phyloP scores from a whole-genome alignment of 805 yeast genomes.

The Candida nanaspora region DNA sequence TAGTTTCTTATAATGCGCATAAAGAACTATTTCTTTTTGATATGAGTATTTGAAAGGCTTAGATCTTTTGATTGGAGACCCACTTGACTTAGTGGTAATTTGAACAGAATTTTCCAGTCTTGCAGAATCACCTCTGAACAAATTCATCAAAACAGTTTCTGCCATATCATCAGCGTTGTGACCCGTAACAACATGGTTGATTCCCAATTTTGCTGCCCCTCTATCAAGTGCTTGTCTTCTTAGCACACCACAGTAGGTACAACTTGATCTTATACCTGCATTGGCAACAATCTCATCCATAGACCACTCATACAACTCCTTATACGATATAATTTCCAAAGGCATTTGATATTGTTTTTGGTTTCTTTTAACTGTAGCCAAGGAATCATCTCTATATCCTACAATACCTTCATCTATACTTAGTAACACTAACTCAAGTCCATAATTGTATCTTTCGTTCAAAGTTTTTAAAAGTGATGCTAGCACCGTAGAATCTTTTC shows the following conservation, averaged over 20 bases:
- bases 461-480: constrained; percentile 82
- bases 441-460: constrained; percentile 84
- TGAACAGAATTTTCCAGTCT: constrained; percentile 83
- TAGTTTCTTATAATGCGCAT: constrained; percentile 91
- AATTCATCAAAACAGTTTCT: constrained; percentile 92
- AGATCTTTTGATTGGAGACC: constrained; percentile 86
- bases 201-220: constrained; percentile 83
- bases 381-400: constrained; percentile 94
- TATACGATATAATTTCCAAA: constrained; percentile 55
- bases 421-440: constrained; percentile 72
- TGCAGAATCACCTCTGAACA: constrained; percentile 93
- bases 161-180: constrained; percentile 99
- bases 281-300: constrained; percentile 97
- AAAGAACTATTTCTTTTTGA: constrained; percentile 93
- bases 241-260: constrained; percentile 97
- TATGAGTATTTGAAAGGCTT: constrained; percentile 95
- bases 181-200: constrained; percentile 91
- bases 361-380: constrained; percentile 94
- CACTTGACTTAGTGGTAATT: constrained; percentile 73
- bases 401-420: constrained; percentile 95
- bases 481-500: constrained; percentile 93
- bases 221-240: constrained; percentile 95
- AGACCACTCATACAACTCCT: constrained; percentile 91
- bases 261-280: constrained; percentile 88
- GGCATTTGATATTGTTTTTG: constrained; percentile 55